Conservation (phyloP, 2,329 filamentous ascomycete species). For the Venturia pyrina region DNA sequence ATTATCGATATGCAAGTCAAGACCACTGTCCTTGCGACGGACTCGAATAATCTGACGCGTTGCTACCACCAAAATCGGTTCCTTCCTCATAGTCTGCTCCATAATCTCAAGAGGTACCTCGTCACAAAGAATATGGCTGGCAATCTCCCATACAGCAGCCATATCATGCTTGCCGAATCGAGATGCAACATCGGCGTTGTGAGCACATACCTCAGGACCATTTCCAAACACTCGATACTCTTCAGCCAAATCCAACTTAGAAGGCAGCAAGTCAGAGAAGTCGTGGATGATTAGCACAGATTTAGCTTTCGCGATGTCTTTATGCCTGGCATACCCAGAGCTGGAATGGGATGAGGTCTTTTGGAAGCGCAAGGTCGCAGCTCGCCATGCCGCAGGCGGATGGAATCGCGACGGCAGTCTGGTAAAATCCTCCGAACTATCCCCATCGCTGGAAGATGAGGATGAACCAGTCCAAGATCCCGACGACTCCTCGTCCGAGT, state of each 20-base stretch:
- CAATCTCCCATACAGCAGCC: slow-evolving; percentile 73
- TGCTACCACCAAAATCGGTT: slow-evolving; percentile 60
- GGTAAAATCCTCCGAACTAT: slow-evolving; percentile 28
- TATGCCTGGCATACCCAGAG: slow-evolving; percentile 13
- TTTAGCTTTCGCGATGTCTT: slow-evolving; percentile 38
- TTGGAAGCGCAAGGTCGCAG: slow-evolving; percentile 45
- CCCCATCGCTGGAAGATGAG: slow-evolving; percentile 27
- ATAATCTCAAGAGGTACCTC: slow-evolving; percentile 62
- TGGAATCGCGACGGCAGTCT: slow-evolving; percentile 38
- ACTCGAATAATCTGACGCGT: slow-evolving; percentile 47
- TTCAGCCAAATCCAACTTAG: slow-evolving; percentile 64
- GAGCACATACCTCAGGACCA: slow-evolving; percentile 67
- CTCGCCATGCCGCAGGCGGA: slow-evolving; percentile 43
- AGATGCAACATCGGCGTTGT: slow-evolving; percentile 72
- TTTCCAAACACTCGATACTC: slow-evolving; percentile 80
- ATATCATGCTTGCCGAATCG: slow-evolving; percentile 61
- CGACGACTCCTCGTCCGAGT: slow-evolving; percentile 19
- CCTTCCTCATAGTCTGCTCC: slow-evolving; percentile 41
- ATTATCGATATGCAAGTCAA: slow-evolving; percentile 39
- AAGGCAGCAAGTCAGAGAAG: slow-evolving; percentile 61
- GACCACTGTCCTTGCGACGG: slow-evolving; percentile 38
- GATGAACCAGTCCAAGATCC: slow-evolving; percentile 16
- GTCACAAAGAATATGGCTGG: slow-evolving; percentile 66
- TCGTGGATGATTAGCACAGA: slow-evolving; percentile 68
- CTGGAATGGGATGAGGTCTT: slow-evolving; percentile 34